Percentiles rank a stretch among this genome's conserved stretches.
These are phyloP conservation scores for Trapa incisa DNA, from an alignment of 345 rosid genomes.

Conservation along the genomic window DNA sequence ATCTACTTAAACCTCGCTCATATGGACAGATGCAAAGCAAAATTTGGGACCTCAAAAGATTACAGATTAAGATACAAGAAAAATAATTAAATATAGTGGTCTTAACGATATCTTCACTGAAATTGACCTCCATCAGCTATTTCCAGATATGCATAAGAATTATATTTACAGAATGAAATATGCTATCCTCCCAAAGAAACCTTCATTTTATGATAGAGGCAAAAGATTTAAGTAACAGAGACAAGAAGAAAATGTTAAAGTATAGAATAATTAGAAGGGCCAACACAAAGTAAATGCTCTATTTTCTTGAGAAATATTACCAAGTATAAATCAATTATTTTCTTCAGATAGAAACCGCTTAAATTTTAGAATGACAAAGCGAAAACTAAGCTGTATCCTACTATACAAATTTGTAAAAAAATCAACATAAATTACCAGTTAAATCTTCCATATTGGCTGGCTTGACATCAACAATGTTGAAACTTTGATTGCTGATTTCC, in stretches of 20 bases:
- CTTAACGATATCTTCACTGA: background rate
- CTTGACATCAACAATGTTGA: conserved; percentile 93
- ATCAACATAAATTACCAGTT: conserved; percentile 46
- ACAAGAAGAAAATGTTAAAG: background rate
- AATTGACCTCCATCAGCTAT: background rate
- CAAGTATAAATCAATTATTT: background rate
- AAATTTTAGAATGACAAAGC: background rate
- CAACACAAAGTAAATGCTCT: background rate
- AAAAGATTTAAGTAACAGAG: background rate
- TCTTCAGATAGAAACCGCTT: background rate
- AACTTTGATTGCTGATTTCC: conserved; percentile 92
- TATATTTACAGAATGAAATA: background rate
- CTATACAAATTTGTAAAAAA: background rate
- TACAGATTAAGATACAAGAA: background rate
- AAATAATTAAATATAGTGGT: background rate
- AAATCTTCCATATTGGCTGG: conserved; percentile 98
- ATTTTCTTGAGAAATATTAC: background rate
- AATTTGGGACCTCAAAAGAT: background rate
- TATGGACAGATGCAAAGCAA: background rate
- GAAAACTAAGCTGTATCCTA: background rate
- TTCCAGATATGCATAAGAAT: background rate
- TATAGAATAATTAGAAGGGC: background rate
- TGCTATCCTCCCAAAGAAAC: background rate
- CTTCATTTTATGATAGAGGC: background rate
- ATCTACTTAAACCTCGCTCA: background rate